A percentile compares a stretch with the other conserved stretches of the same genome.
Conservation (phyloP, 306 rosid species). For the Mimosa pudica region DNA sequence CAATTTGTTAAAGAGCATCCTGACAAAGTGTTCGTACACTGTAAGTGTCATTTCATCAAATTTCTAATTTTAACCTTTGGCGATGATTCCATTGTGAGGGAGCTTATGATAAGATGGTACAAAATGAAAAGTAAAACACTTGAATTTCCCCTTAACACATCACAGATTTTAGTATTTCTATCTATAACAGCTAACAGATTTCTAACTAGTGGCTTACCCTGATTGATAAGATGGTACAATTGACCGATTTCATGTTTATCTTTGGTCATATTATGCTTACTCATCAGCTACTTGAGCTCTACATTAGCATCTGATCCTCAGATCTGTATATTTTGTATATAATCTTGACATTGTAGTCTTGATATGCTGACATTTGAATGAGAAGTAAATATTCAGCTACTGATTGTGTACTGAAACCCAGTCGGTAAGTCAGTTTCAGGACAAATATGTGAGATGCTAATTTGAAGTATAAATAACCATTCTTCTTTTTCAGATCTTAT, state of each 20-base stretch:
- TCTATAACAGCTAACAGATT: background rate
- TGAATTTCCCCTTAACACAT: background rate
- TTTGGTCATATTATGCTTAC: background rate
- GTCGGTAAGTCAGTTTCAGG: background rate
- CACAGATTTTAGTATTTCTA: background rate
- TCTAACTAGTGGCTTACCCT: background rate
- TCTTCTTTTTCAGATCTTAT: background rate
- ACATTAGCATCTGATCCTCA: background rate
- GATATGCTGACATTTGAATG: background rate
- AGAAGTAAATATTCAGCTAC: background rate
- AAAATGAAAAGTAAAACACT: background rate
- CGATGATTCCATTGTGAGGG: constrained; percentile 18
- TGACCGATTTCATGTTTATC: background rate
- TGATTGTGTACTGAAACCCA: background rate
- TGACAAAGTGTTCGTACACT: constrained; percentile 82
- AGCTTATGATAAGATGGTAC: background rate
- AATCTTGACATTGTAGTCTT: background rate
- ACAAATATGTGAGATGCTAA: background rate
- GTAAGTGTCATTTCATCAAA: constrained; percentile 50
- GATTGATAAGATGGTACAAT: background rate
- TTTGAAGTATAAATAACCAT: background rate
- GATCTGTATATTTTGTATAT: background rate
- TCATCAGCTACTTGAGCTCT: constrained; percentile 3
- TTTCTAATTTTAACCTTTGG: constrained; percentile 12
- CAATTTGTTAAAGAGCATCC: constrained; percentile 77